phyloP scores from a whole-genome alignment of 495 filamentous ascomycete species.

The Penicillium flavigenum region DNA sequence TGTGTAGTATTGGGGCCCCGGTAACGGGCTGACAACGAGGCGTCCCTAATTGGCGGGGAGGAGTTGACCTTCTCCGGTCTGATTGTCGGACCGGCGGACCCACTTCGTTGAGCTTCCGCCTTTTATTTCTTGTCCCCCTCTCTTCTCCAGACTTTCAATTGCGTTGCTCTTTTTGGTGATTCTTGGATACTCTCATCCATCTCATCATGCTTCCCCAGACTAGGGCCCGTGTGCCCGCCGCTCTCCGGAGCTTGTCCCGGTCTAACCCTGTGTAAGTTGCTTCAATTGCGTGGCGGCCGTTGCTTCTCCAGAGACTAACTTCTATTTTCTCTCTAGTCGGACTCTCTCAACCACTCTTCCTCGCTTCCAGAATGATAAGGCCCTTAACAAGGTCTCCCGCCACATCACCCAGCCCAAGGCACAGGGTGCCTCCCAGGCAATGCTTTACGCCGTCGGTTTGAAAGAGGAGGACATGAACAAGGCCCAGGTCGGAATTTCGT shows the following conservation, averaged over 20 bases:
- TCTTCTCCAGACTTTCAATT: constrained; percentile 16
- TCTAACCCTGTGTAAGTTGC: constrained; percentile 27
- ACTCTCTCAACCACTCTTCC: constrained; percentile 50
- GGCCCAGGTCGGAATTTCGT: constrained; percentile 95
- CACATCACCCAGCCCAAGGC: constrained; percentile 92
- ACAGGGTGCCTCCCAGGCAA: constrained; percentile 96
- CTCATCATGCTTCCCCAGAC: constrained; percentile 44
- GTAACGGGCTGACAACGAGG: background rate
- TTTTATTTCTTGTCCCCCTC: constrained; percentile 25
- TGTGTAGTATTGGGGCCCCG: background rate
- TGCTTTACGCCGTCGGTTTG: constrained; percentile 95
- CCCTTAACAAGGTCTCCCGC: constrained; percentile 77
- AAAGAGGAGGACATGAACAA: constrained; percentile 83
- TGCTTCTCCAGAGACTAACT: constrained; percentile 16
- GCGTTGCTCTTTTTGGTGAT: constrained; percentile 16
- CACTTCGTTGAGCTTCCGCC: constrained; percentile 26
- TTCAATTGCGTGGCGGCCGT: constrained; percentile 1
- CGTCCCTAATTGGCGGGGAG: background rate
- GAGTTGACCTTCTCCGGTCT: background rate
- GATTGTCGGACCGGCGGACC: background rate
- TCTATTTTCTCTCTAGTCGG: constrained; percentile 34
- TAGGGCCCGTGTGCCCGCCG: constrained; percentile 43
- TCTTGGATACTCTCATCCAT: constrained; percentile 12
- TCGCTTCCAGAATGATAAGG: constrained; percentile 39
- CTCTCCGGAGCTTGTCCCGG: constrained; percentile 39